Base-by-base conservation (phyloP, 129 eudicot species). In the Chrysanthemum seticuspe region DNA sequence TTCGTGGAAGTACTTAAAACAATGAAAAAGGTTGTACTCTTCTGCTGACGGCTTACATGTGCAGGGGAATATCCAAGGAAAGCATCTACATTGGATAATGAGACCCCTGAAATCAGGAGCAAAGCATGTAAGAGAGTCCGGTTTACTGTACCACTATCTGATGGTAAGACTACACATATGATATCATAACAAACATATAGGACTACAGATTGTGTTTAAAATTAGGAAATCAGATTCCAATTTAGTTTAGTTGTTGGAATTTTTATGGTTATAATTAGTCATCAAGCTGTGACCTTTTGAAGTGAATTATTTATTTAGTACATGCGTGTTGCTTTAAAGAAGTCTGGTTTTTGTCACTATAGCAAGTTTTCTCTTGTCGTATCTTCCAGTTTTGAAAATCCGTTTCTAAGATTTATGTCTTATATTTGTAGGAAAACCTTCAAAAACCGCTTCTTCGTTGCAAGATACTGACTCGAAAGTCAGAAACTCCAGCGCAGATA, bases 371-470 rank as follows among this genome's bases (percentile, higher is more conserved):
- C 70, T 66, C 31, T 66, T 66, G 71, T 27, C 34, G 66, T 62
- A 44, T 15, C 44, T 16, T 10, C 31, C 7, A 44, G 64, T 61
- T 45, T 31, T 49, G 55, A 51, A 27, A 48, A 34, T 70, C 69
- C 31, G 36, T 13, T 77, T n/a, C 29, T 15, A 29, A 36, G 55
- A 54, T 21, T 0, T 27, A 13, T 76, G 58, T 60, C 29, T 78
- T 72, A 58, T 36, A 72, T 82, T 50, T 82, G 64, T 68, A 84
- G 86, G 76, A 77, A 72, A 70, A 75, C 61, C 78, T 73, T 77
- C 49, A 47, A 71, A 61, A 48, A 76, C 34, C 72, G 81, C 73
- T 70, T 74, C 52, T 31, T 44, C 76, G 56, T 36, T 72, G 64
- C 78, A 78, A 81, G 68, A 76, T 57, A 71, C 76, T 13, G 67